A percentile compares a stretch with the other conserved stretches of the same genome.
phyloP scores from a whole-genome alignment of 371 early-diverging fungal genomes.

The Mortierella polycephala region DNA sequence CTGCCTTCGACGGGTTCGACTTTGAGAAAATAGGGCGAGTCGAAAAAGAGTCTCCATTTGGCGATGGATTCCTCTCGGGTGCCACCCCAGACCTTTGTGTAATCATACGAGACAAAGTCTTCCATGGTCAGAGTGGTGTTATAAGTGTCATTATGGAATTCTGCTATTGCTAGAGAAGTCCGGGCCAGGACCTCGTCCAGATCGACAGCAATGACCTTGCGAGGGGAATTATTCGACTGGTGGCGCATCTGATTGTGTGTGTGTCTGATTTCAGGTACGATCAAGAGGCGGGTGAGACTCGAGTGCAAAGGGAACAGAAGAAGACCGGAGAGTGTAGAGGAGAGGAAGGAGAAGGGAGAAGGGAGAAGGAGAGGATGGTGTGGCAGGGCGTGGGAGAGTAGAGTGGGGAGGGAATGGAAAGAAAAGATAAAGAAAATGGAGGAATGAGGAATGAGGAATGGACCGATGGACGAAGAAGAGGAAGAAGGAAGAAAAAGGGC shows the following conservation, averaged over 20 bases:
- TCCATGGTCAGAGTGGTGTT: constrained; percentile 51
- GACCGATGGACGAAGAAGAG: not conserved
- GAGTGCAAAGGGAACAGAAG: not conserved
- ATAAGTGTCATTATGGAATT: constrained; percentile 62
- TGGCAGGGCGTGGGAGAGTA: not conserved
- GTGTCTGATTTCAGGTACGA: not conserved
- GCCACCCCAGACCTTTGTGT: constrained; percentile 62
- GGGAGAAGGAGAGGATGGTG: not conserved
- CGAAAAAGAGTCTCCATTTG: constrained; percentile 63
- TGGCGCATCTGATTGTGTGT: constrained; percentile 25
- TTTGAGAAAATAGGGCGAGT: constrained; percentile 58
- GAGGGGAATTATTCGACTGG: constrained; percentile 42
- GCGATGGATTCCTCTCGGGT: constrained; percentile 58
- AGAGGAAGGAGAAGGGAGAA: not conserved
- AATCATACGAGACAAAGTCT: constrained; percentile 59
- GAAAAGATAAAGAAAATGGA: not conserved
- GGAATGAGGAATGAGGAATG: not conserved
- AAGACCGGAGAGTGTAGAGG: not conserved
- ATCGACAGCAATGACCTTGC: constrained; percentile 63
- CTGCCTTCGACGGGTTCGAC: constrained; percentile 65
- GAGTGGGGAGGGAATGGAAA: not conserved
- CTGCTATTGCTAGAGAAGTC: constrained; percentile 56
- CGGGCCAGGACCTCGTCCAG: constrained; percentile 64
- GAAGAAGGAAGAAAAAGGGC: not conserved
- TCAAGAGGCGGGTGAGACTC: not conserved